Evolutionary conservation across 176 grass and related monocot genomes (phyloP), one percentile per base, ranked within the genome.

Genomic region (Oryza nivara): DNA sequence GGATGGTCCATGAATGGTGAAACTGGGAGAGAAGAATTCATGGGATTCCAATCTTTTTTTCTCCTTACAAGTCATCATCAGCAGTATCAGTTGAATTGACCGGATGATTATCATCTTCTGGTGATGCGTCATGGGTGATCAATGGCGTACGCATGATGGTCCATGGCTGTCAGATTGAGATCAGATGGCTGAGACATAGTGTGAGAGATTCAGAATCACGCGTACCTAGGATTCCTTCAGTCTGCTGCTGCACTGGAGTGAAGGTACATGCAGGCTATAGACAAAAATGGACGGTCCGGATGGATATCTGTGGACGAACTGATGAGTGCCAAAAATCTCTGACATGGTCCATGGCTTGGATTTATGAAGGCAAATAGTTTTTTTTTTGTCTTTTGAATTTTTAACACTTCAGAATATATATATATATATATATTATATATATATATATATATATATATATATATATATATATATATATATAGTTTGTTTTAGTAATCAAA

Each of bases 1-100:
- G 69, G n/a, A 67, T 80, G 69, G n/a, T 80, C 70, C 46, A 54
- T 20, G 46, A 41, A 43, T 70, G 44, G 19, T 38, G 75, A 71
- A 38, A 13, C 76, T 52, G 52, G 23, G 14, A 13, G 40, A 25
- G 9, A 68, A 76, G 17, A 20, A 49, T 51, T 43, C 38, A 17
- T 72, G 35, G 73, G 7, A 61, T 83, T 40, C 19, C 15, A 41
- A 58, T 44, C 49, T 61, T 79, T 61, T 79, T 28, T 14, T n/a
- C 1, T 13, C 28, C 70, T 60, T 68, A 44, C 23, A 75, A 66
- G 44, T 28, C 68, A 86, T 43, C 52, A 51, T 41, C 43, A 34
- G 60, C 22, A 44, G 30, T 22, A 45, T 15, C 8, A 74, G 34
- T 35, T 41, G 64, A 84, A 58, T 77, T 77, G 73, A 77, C 73